A percentile compares a stretch with the other conserved stretches of the same genome.
Evolutionary conservation across 2,329 filamentous ascomycete species (phyloP).

Genomic region (Penicillium palitans): DNA sequence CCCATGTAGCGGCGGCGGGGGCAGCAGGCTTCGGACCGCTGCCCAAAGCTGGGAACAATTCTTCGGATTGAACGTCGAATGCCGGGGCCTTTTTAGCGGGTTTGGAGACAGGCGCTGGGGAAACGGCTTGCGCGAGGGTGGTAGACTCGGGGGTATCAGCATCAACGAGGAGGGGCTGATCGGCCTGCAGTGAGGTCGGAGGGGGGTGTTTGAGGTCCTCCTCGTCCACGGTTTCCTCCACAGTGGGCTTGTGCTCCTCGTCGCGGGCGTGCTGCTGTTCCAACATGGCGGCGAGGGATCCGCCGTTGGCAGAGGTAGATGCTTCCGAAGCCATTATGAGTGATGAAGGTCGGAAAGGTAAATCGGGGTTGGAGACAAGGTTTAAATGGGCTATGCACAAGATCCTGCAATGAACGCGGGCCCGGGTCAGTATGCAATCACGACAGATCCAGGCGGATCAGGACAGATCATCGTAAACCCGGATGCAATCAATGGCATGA

Average conservation of each 20-base stretch:
- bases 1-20: slow-evolving; percentile 73
- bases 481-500: not conserved
- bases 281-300: slow-evolving; percentile 54
- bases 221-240: slow-evolving; percentile 81
- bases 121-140: slow-evolving; percentile 30
- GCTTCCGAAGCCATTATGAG: slow-evolving; percentile 38
- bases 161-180: slow-evolving; percentile 16
- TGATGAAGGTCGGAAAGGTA: slow-evolving; percentile 1
- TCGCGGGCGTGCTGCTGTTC: slow-evolving; percentile 55
- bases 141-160: slow-evolving; percentile 17
- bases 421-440: slow-evolving; percentile 18
- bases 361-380: slow-evolving; percentile 7
- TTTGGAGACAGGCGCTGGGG: slow-evolving; percentile 42
- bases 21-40: slow-evolving; percentile 63
- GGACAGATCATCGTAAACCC: not conserved
- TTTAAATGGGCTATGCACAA: slow-evolving; percentile 11
- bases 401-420: slow-evolving; percentile 21
- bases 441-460: not conserved
- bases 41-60: slow-evolving; percentile 91
- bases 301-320: slow-evolving; percentile 36
- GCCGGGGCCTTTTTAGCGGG: slow-evolving; percentile 45
- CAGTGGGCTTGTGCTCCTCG: slow-evolving; percentile 62
- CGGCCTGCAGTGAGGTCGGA: slow-evolving; percentile 43
- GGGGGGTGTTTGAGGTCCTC: slow-evolving; percentile 65
- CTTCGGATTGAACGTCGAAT: slow-evolving; percentile 83